Percentiles rank a stretch among this genome's conserved stretches.
Evolutionary conservation across 1,284 basidiomycete genomes (phyloP).

Genomic region (Takashimella koratensis): DNA sequence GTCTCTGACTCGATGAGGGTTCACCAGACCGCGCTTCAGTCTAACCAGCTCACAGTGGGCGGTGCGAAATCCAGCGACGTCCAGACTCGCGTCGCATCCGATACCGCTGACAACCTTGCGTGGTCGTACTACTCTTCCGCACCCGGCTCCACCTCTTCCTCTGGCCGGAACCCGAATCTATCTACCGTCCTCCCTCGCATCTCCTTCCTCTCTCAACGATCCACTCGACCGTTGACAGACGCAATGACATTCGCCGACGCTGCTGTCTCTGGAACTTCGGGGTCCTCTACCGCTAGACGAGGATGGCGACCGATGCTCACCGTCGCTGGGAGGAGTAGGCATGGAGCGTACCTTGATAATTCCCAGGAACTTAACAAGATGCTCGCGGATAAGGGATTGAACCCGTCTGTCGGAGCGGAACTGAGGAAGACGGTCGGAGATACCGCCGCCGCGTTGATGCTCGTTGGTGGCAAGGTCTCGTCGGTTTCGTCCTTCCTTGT

Average conservation of each 20-base stretch:
- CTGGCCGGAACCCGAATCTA: neutral
- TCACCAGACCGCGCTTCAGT: slow-evolving; percentile 42
- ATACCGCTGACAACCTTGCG: slow-evolving; percentile 50
- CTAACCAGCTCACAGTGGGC: slow-evolving; percentile 43
- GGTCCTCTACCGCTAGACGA: slow-evolving; percentile 50
- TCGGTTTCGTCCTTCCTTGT: slow-evolving; percentile 64
- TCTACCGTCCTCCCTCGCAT: slow-evolving; percentile 27
- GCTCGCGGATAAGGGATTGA: slow-evolving; percentile 58
- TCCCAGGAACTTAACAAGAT: slow-evolving; percentile 60
- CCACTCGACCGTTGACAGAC: slow-evolving; percentile 46
- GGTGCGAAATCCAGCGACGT: slow-evolving; percentile 25
- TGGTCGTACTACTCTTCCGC: slow-evolving; percentile 44
- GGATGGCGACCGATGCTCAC: slow-evolving; percentile 57
- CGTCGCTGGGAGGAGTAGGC: slow-evolving; percentile 65
- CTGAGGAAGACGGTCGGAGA: slow-evolving; percentile 78
- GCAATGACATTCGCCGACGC: slow-evolving; percentile 56
- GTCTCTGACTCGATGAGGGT: slow-evolving; percentile 29
- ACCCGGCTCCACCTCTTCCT: slow-evolving; percentile 8
- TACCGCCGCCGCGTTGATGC: slow-evolving; percentile 67
- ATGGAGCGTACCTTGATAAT: slow-evolving; percentile 60
- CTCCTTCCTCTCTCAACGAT: slow-evolving; percentile 28
- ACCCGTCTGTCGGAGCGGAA: slow-evolving; percentile 55
- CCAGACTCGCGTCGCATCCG: slow-evolving; percentile 38
- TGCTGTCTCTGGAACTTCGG: slow-evolving; percentile 40
- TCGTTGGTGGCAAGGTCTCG: slow-evolving; percentile 51